Base-by-base conservation (phyloP, 331 rosid genomes). In the Malus hybrid region DNA sequence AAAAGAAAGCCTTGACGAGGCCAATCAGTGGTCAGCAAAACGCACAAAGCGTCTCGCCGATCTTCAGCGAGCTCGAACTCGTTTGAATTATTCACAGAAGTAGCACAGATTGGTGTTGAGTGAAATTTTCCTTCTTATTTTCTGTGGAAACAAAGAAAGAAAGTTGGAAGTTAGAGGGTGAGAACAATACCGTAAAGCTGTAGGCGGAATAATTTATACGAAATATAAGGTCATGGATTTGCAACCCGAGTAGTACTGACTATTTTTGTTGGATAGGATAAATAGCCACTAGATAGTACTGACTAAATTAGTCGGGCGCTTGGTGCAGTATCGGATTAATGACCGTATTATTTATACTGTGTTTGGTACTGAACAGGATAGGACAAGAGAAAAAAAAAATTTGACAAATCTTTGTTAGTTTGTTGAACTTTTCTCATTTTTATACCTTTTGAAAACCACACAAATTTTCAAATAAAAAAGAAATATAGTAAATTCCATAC, bases 21-120 rank as follows among this genome's bases (percentile, higher is more conserved):
- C 77, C 91, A 0, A 86, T 71, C 22, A 90, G 20, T 4, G 93
- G 89, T 4, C 73, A 70, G 75, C 69, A 78, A 44, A 87, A 74
- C 55, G 65, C 62, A 53, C 91, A 88, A 2, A 90, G 69, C 24
- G 66, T 72, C 75, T 80, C 85, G 60, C 87, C 88, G 0, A 86
- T 5, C 8, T 72, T 73, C 70, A 83, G 10, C 24, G 73, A 83
- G 79, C 89, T 83, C 63, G 89, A 79, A 6, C 75, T 62, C 84
- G 63, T 30, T 3, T n/a, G 12, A 13, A 24, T 26, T 5, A 24
- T 61, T 57, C 30, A 20, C 20, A 52, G 5, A 4, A 61, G 14
- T 24, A 61, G 3, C 34, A 61, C n/a, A 13, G 5, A 9, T 44
- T 44, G 14, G 11, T 5, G 28, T 20, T 28, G 5, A 26, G 33